Base-by-base conservation (phyloP, 2,329 filamentous ascomycete species). In the Pestalotiopsis sp. region DNA sequence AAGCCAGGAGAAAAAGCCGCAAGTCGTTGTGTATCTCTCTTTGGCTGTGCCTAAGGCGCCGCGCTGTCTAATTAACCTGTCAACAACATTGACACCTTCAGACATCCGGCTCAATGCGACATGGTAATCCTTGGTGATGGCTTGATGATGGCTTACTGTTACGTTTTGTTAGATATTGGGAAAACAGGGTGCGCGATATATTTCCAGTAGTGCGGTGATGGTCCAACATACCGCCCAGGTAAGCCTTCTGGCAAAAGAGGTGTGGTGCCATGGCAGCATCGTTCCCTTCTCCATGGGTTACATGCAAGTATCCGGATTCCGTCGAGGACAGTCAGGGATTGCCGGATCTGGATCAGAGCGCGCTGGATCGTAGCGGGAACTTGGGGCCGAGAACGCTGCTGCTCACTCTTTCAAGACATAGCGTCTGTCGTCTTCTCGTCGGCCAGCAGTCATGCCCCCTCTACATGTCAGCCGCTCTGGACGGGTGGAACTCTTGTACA, bases 331-430 rank as follows among this genome's bases (percentile, higher is more conserved):
- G 27, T 36, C 59, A 65, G n/a, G 62, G 62, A 25, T 52, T 38
- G 40, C 62, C 49, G 40, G 38, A 65, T 65, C 62, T 65, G 62
- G 62, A 56, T 65, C 62, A 65, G 27, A 40, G 25, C 9, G 23
- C 40, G 62, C 62, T 65, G 82, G 62, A 78, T 82, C 75, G 78
- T 62, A 36, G 25, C 13, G 59, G 31, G 59, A 62, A n/a, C 17
- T 23, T 27, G 14, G 17, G 38, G 31, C 59, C 23, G 23, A 13
- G 25, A 25, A 2, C 13, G n/a, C 23, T 23, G 25, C 17, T 59
- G 57, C 57, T 17, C 45, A 17, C 17, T 52, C 14, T 52, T 52
- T 4, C 45, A 52, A n/a, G 45, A 52, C 45, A 52, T n/a, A 52
- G 17, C 45, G n/a, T 52, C 14, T n/a, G 17, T n/a, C 20, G 17